Evolutionary conservation across 176 grass and related monocot species (phyloP).

Genomic region (Carex scoparia): DNA sequence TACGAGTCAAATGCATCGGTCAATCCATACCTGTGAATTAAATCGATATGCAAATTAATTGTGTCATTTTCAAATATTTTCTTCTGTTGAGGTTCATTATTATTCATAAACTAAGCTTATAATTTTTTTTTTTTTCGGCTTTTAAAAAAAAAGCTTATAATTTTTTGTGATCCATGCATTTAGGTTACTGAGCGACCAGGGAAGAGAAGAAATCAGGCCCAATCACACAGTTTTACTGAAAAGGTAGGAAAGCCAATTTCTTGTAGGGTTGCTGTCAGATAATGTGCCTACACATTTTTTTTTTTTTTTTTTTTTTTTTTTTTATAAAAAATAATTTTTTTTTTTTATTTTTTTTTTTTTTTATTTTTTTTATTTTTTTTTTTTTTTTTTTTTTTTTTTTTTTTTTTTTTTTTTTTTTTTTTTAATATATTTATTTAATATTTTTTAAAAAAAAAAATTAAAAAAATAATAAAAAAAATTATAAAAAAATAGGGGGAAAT

Average conservation of each 20-base stretch:
- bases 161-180: neutral
- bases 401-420: too few species aligned
- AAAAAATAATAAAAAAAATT: too few species aligned
- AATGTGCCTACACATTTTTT: neutral
- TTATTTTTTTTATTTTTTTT: too few species aligned
- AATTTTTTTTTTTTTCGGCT: neutral
- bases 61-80: neutral
- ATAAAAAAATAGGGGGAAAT: too few species aligned
- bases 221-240: constrained; percentile 4
- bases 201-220: constrained; percentile 2
- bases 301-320: too few species aligned
- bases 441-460: too few species aligned
- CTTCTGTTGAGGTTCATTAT: neutral
- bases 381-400: too few species aligned
- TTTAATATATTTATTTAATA: too few species aligned
- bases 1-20: neutral
- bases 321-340: too few species aligned
- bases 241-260: neutral
- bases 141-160: too few species aligned
- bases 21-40: neutral
- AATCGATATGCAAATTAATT: too few species aligned
- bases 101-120: neutral
- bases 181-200: neutral
- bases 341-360: too few species aligned
- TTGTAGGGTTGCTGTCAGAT: neutral